These are phyloP conservation scores for Fomitopsis palustris DNA, from an alignment of 1,284 basidiomycete species.

Conservation along the genomic window DNA sequence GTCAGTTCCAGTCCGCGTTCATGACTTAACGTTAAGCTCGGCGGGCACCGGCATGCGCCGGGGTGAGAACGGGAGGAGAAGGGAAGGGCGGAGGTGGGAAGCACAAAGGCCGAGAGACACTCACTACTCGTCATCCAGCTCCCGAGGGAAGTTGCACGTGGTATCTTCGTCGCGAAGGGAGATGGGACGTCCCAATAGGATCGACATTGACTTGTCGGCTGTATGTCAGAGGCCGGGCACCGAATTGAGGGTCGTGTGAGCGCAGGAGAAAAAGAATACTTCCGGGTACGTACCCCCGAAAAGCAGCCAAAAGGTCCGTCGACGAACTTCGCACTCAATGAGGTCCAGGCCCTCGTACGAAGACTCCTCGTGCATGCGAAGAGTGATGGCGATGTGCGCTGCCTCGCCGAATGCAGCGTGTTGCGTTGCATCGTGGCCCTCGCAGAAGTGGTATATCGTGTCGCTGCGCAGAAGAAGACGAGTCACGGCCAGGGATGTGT, in stretches of 20 bases:
- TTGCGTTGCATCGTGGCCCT: slow-evolving; percentile 83
- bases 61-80: background rate
- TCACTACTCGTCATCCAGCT: slow-evolving; percentile 83
- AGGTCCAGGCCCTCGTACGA: slow-evolving; percentile 78
- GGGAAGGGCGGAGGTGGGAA: background rate
- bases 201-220: slow-evolving; percentile 89
- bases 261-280: background rate
- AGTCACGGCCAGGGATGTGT: slow-evolving; percentile 6
- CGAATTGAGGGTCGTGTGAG: background rate
- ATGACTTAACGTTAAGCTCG: slow-evolving; percentile 28
- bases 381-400: slow-evolving; percentile 74
- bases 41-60: slow-evolving; percentile 9
- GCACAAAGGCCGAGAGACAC: slow-evolving; percentile 27
- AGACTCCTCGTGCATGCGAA: slow-evolving; percentile 80
- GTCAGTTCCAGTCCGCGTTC: slow-evolving; percentile 1
- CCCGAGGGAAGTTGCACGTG: slow-evolving; percentile 81
- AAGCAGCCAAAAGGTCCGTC: slow-evolving; percentile 81
- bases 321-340: slow-evolving; percentile 79
- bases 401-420: slow-evolving; percentile 83
- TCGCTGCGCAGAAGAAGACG: slow-evolving; percentile 44
- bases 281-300: slow-evolving; percentile 60
- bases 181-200: slow-evolving; percentile 75
- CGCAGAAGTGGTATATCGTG: slow-evolving; percentile 80
- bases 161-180: slow-evolving; percentile 84
- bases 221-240: slow-evolving; percentile 9